phyloP scores from a whole-genome alignment of 441 rosid genomes.

The Gossypium aridum region DNA sequence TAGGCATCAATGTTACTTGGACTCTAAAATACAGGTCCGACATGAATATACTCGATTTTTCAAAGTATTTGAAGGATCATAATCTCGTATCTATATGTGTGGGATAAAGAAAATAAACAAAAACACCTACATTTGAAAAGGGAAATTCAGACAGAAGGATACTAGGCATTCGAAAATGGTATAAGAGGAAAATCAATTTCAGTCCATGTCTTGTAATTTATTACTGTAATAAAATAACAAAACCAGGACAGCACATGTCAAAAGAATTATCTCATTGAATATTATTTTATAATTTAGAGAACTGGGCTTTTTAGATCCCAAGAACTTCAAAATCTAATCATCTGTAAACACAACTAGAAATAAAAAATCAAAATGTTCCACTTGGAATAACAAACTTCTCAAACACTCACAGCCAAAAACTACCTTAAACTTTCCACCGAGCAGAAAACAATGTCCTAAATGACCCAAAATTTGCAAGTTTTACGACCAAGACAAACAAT shows the following conservation, averaged over 20 bases:
- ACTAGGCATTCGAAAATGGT: neutral
- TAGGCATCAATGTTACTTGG: neutral
- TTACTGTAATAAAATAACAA: neutral
- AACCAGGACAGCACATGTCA: neutral
- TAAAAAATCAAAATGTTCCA: neutral
- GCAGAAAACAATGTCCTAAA: neutral
- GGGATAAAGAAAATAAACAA: neutral
- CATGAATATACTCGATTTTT: neutral
- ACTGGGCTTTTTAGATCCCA: neutral
- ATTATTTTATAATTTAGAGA: neutral
- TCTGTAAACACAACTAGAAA: neutral
- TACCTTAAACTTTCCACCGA: neutral
- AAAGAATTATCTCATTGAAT: neutral
- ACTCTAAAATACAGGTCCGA: neutral
- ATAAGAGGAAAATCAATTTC: neutral
- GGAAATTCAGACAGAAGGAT: neutral
- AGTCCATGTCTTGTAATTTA: neutral
- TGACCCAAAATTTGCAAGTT: neutral
- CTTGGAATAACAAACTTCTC: neutral
- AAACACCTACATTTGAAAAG: neutral
- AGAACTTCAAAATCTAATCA: neutral
- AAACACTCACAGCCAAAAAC: neutral
- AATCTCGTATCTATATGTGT: neutral
- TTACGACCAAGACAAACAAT: neutral
- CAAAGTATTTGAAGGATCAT: neutral